These are phyloP conservation scores for Botryotinia narcissicola DNA, from an alignment of 2,329 filamentous ascomycete genomes.

Conservation along the genomic window DNA sequence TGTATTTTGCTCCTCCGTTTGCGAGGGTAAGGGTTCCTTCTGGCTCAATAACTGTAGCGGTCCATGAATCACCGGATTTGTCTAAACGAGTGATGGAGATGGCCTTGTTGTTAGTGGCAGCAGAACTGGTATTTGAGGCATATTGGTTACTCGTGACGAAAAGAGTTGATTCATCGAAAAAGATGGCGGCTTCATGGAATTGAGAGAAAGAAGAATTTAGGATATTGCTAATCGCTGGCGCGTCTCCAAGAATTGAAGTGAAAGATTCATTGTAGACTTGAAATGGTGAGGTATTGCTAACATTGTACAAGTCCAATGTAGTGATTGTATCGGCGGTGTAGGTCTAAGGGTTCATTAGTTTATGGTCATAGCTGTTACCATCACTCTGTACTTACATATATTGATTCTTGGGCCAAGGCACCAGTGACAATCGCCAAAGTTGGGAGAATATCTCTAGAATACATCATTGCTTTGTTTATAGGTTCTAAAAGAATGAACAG, in stretches of 20 bases:
- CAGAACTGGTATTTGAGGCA: constrained; percentile 39
- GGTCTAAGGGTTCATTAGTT: constrained; percentile 9
- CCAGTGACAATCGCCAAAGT: neutral
- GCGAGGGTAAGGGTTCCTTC: constrained; percentile 21
- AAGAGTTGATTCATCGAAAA: constrained; percentile 45
- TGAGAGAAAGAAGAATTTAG: constrained; percentile 48
- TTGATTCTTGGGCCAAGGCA: constrained; percentile 10
- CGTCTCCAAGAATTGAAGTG: constrained; percentile 47
- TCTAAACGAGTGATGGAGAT: constrained; percentile 26
- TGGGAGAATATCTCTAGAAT: neutral
- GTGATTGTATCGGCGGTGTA: constrained; percentile 12
- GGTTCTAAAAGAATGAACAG: neutral
- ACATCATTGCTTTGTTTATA: neutral
- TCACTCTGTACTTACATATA: constrained; percentile 11
- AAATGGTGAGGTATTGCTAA: constrained; percentile 31
- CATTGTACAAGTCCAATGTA: constrained; percentile 15
- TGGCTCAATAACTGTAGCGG: constrained; percentile 17
- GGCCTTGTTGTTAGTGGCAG: constrained; percentile 22
- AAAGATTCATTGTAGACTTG: constrained; percentile 53
- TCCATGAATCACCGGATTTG: constrained; percentile 47
- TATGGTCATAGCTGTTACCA: neutral
- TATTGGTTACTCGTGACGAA: constrained; percentile 46
- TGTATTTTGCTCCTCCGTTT: constrained; percentile 26
- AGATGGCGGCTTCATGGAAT: constrained; percentile 56
- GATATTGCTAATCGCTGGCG: constrained; percentile 15